phyloP scores from a whole-genome alignment of 352 stramenopile species.

The Plasmopara muralis region DNA sequence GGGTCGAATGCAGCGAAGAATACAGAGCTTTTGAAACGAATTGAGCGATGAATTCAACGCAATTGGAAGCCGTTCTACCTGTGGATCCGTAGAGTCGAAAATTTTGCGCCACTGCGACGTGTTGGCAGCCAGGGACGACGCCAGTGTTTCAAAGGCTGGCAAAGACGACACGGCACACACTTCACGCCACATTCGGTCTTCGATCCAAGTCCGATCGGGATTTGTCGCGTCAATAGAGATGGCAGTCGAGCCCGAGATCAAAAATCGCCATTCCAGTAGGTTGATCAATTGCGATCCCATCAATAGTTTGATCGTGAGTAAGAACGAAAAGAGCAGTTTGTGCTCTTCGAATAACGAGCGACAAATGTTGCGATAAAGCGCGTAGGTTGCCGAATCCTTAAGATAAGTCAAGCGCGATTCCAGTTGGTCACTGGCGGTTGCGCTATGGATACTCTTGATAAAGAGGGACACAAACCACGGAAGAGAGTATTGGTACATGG shows the following conservation, averaged over 20 bases:
- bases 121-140: slow-evolving; percentile 42
- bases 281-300: slow-evolving; percentile 79
- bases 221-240: slow-evolving; percentile 72
- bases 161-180: slow-evolving; percentile 69
- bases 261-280: slow-evolving; percentile 88
- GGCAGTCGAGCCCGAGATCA: slow-evolving; percentile 84
- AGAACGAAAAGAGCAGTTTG: slow-evolving; percentile 92
- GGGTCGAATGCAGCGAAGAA: slow-evolving; percentile 68
- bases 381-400: slow-evolving; percentile 91
- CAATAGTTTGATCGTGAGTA: slow-evolving; percentile 85
- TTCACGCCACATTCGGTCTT: slow-evolving; percentile 71
- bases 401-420: slow-evolving; percentile 79
- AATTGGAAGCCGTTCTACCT: slow-evolving; percentile 67
- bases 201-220: slow-evolving; percentile 52
- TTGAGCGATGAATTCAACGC: slow-evolving; percentile 55
- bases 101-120: slow-evolving; percentile 53
- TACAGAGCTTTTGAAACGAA: slow-evolving; percentile 77
- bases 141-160: slow-evolving; percentile 51
- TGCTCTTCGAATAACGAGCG: slow-evolving; percentile 91
- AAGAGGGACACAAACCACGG: slow-evolving; percentile 92
- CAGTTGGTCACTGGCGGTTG: slow-evolving; percentile 79
- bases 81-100: slow-evolving; percentile 76
- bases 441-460: slow-evolving; percentile 79
- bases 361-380: slow-evolving; percentile 92
- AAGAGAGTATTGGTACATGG: slow-evolving; percentile 93